phyloP scores from a whole-genome alignment of 73 alveolate species.

The Paramecium pentaurelia region DNA sequence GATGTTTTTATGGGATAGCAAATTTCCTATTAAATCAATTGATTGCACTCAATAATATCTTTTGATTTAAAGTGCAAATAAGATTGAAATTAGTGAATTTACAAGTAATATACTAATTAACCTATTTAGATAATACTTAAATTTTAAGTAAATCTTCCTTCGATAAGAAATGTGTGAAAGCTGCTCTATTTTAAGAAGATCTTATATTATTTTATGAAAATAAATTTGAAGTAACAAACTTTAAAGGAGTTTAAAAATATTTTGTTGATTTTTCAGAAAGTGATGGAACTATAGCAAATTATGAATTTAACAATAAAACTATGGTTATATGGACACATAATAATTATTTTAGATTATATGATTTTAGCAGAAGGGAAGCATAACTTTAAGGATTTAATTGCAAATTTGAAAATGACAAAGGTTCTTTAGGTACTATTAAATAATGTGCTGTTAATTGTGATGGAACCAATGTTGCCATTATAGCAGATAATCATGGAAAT shows the following conservation, averaged over 20 bases:
- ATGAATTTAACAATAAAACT: constrained; percentile 76
- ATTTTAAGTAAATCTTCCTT: constrained; percentile 68
- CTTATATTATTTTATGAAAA: constrained; percentile 74
- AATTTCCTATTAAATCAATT: constrained; percentile 88
- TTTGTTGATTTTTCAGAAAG: constrained; percentile 83
- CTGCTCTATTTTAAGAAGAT: constrained; percentile 87
- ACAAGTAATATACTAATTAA: constrained; percentile 49
- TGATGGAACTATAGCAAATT: constrained; percentile 88
- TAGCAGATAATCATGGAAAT: constrained; percentile 88
- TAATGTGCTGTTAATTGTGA: constrained; percentile 84
- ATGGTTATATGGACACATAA: constrained; percentile 74
- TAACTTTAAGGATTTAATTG: constrained; percentile 87
- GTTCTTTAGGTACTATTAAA: constrained; percentile 88
- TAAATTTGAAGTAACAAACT: constrained; percentile 86
- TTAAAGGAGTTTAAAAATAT: constrained; percentile 89
- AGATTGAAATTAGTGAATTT: constrained; percentile 84
- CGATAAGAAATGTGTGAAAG: constrained; percentile 76
- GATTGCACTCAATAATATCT: constrained; percentile 79
- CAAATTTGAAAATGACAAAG: constrained; percentile 91
- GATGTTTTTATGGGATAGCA: constrained; percentile 49
- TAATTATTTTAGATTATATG: constrained; percentile 61
- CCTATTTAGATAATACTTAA: constrained; percentile 56
- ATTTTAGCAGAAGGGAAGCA: constrained; percentile 88
- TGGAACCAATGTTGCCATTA: constrained; percentile 89
- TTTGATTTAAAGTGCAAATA: constrained; percentile 90